Percentiles rank a stretch among this genome's conserved stretches.
Evolutionary conservation across 106 monocot species (phyloP).

Genomic region (Narthecium ossifragum): DNA sequence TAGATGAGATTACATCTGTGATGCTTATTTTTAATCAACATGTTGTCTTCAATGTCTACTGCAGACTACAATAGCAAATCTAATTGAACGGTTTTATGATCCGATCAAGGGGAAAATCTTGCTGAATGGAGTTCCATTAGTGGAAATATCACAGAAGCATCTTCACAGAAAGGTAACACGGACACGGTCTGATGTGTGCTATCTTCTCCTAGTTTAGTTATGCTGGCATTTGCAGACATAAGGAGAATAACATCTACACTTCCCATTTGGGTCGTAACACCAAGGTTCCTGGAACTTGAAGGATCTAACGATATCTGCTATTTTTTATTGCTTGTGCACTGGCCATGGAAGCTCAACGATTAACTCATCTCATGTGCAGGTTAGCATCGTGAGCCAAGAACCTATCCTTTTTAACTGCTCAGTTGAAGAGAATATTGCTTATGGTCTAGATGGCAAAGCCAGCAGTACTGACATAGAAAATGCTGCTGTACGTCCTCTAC

Average conservation of each 20-base stretch:
- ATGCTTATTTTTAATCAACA: neutral
- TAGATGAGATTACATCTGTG: neutral
- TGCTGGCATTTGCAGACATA: too few species aligned
- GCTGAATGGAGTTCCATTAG: slow-evolving; percentile 71
- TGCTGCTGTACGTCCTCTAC: slow-evolving; percentile 95
- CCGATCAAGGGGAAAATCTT: slow-evolving; percentile 88
- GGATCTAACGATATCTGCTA: too few species aligned
- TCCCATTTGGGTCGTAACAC: too few species aligned
- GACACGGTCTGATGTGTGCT: neutral
- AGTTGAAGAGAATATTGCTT: slow-evolving; percentile 93
- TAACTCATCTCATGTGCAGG: too few species aligned
- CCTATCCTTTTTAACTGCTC: slow-evolving; percentile 88
- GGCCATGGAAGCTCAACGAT: too few species aligned
- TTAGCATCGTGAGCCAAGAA: slow-evolving; percentile 99
- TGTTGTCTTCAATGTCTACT: slow-evolving; percentile 10
- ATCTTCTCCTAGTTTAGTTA: too few species aligned
- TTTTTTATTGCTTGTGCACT: too few species aligned
- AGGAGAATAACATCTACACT: too few species aligned
- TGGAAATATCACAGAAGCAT: slow-evolving; percentile 85
- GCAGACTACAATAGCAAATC: slow-evolving; percentile 96
- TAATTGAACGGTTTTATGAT: slow-evolving; percentile 95
- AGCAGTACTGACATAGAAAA: slow-evolving; percentile 91
- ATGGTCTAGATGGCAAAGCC: slow-evolving; percentile 87
- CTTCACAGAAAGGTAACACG: slow-evolving; percentile 78
- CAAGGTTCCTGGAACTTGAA: too few species aligned